Base-by-base conservation (phyloP, 192 early-diverging fungal species). In the Kickxella alabastrina region DNA sequence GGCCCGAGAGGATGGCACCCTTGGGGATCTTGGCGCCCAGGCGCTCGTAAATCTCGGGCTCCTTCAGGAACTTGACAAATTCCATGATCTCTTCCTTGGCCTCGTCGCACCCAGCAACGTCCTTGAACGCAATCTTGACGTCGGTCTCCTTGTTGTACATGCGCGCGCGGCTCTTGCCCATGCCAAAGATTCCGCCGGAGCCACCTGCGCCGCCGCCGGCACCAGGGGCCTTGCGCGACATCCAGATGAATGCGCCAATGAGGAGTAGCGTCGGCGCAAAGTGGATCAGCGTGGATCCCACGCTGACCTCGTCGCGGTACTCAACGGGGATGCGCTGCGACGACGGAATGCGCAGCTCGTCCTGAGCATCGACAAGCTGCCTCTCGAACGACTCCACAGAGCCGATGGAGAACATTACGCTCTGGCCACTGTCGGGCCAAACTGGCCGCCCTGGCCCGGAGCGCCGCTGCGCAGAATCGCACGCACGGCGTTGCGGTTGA, bases 71-170 rank as follows among this genome's bases (percentile, higher is more conserved):
- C 76, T 97, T 96, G 49, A 99, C 97, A 88, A 99, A 99, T 81
- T 99, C 97, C 97, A 99, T 99, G 43, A 99, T 99, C 76, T 99
- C 97, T 59, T 92, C 87, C 81, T 99, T 99, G 34, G 95, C 97
- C 63, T 99, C 97, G 79, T 99, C 95, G 72, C 92, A 92, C 8
- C 97, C 97, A 10, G 97, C 97, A 1, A 99, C 95, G 68, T 99
- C 95, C 82, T 95, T 96, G 73, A 99, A 99, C 59, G 95, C 95
- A 35, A 99, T 90, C 52, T 90, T 84, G 44, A 99, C 87, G 34
- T 95, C 91, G 1, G 87, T 90, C 65, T 99, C 94, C 62, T 95
- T 90, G 81, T 97, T 99, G 77, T 87, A 99, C 79, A 99, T 75
- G 70, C 90, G 92, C 19, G 97, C 97, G 31, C 89, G 84, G 41